Percentiles rank a stretch among this genome's conserved stretches.
Evolutionary conservation across 2,329 filamentous ascomycete genomes (phyloP).

Genomic region (Ophiocordyceps camponoti-saundersi): DNA sequence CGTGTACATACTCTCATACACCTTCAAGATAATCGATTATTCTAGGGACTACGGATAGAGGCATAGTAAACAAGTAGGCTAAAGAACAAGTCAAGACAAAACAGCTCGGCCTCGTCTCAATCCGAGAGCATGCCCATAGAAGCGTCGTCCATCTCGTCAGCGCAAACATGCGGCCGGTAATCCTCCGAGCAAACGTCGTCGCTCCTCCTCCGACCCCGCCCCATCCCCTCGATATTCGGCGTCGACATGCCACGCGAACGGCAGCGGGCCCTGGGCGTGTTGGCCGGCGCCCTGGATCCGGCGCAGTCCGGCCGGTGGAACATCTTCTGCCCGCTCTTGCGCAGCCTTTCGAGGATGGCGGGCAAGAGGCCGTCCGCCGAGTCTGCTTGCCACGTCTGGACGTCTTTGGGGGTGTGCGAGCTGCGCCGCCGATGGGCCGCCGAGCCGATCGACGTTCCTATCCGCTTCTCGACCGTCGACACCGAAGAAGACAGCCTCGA

Average conservation of each 20-base stretch:
- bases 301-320: constrained; percentile 8
- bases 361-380: constrained; percentile 6
- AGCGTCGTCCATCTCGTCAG: constrained; percentile 8
- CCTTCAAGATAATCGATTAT: background rate
- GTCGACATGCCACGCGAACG: constrained; percentile 2
- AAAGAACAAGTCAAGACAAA: no score
- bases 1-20: no score
- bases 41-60: background rate
- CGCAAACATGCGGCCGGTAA: constrained; percentile 13
- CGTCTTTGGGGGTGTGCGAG: constrained; percentile 4
- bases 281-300: background rate
- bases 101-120: background rate
- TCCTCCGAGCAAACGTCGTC: constrained; percentile 15
- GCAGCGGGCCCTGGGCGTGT: background rate
- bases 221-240: constrained; percentile 1
- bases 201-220: constrained; percentile 3
- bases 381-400: constrained; percentile 2
- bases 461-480: constrained; percentile 4
- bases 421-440: constrained; percentile 11
- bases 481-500: background rate
- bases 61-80: background rate
- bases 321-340: constrained; percentile 9
- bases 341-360: constrained; percentile 12
- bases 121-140: background rate
- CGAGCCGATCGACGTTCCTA: constrained; percentile 9